Evolutionary conservation across 495 filamentous ascomycete genomes (phyloP).

Genomic region (Tuber umbilicatum): DNA sequence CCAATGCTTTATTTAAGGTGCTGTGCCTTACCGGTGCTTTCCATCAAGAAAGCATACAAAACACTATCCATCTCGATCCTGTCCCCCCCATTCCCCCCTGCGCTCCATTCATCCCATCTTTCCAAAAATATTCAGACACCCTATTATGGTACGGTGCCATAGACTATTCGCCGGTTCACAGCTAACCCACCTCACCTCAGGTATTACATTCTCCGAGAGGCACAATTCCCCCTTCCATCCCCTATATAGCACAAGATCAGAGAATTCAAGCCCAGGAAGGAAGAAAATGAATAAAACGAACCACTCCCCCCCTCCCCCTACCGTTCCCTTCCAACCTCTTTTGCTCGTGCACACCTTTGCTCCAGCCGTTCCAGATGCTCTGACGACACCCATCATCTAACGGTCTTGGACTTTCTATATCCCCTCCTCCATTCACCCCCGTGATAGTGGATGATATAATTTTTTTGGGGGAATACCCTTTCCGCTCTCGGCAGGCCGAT

Average conservation of each 20-base stretch:
- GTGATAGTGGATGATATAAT: not conserved
- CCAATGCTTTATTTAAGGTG: not conserved
- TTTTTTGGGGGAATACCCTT: not conserved
- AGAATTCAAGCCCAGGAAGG: not conserved
- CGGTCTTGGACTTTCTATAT: not conserved
- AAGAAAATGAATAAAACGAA: not conserved
- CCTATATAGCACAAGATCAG: not conserved
- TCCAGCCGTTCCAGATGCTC: not conserved
- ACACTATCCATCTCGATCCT: not conserved
- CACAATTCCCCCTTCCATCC: not conserved
- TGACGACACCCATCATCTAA: not conserved
- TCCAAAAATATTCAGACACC: not conserved
- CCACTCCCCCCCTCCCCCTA: not conserved
- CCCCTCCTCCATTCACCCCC: not conserved
- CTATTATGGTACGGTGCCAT: not conserved
- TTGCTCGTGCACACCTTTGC: not conserved
- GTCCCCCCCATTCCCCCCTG: not conserved
- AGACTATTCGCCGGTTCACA: not conserved
- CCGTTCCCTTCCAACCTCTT: not conserved
- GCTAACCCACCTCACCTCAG: not conserved
- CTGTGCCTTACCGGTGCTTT: no score
- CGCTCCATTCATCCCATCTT: not conserved
- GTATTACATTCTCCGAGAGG: not conserved
- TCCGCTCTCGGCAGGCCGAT: constrained; percentile 28
- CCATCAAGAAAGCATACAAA: not conserved